A percentile compares a stretch with the other conserved stretches of the same genome.
These are phyloP conservation scores for Pythium guiyangense DNA, from an alignment of 352 stramenopile species.

Conservation along the genomic window DNA sequence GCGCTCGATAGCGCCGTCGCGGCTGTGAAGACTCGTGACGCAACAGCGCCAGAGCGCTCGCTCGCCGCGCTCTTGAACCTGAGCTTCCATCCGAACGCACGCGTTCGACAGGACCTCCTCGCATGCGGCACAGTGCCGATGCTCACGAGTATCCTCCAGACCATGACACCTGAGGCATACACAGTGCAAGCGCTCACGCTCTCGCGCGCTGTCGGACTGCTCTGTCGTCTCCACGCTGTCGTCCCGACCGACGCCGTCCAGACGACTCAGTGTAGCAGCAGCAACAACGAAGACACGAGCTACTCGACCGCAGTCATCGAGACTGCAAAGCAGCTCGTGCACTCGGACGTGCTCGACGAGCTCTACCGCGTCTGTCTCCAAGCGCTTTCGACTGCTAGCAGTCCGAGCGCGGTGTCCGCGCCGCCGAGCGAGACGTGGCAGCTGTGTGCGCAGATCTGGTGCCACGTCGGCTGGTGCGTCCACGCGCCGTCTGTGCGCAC, in stretches of 20 bases:
- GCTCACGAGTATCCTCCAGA: slow-evolving; percentile 20
- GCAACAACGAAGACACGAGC: neutral
- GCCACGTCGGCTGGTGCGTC: slow-evolving; percentile 61
- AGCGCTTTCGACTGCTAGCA: slow-evolving; percentile 12
- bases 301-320: neutral
- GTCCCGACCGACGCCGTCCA: neutral
- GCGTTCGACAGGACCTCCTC: slow-evolving; percentile 30
- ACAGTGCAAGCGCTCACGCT: slow-evolving; percentile 24
- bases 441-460: slow-evolving; percentile 62
- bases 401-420: neutral
- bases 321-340: slow-evolving; percentile 12
- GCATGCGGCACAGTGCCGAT: slow-evolving; percentile 13
- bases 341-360: slow-evolving; percentile 16
- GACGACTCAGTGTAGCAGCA: neutral
- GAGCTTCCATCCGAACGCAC: slow-evolving; percentile 32
- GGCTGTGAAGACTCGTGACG: neutral
- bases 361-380: slow-evolving; percentile 28
- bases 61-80: slow-evolving; percentile 66
- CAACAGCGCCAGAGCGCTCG: slow-evolving; percentile 25
- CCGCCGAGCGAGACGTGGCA: slow-evolving; percentile 37
- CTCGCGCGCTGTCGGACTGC: slow-evolving; percentile 39
- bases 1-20: neutral
- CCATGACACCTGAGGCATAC: slow-evolving; percentile 12
- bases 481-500: slow-evolving; percentile 20
- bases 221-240: slow-evolving; percentile 53